These are phyloP conservation scores for Cyclotella choctawhatcheeana DNA, from an alignment of 108 stramenopile species.

Conservation along the genomic window DNA sequence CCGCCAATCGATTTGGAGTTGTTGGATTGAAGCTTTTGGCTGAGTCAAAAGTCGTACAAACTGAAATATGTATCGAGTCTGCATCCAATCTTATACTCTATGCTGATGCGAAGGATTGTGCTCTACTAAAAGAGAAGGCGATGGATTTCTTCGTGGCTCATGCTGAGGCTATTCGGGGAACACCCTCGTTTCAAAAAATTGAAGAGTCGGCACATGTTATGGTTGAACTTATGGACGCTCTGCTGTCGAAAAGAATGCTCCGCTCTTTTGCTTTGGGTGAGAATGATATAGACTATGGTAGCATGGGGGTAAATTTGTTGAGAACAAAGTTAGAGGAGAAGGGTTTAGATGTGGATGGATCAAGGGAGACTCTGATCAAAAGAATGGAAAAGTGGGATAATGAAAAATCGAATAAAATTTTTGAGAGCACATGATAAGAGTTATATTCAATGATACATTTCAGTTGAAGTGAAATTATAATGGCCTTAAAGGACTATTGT, in stretches of 20 bases:
- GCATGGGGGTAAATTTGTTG: constrained; percentile 41
- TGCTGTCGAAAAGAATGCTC: constrained; percentile 14
- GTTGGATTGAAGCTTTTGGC: constrained; percentile 45
- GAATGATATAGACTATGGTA: constrained; percentile 30
- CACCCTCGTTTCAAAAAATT: constrained; percentile 18
- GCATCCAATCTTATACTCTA: constrained; percentile 32
- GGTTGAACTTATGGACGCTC: constrained; percentile 40
- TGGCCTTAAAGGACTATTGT: no score
- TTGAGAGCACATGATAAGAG: no score
- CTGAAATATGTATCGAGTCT: constrained; percentile 11
- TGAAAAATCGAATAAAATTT: not conserved
- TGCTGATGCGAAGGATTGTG: constrained; percentile 42
- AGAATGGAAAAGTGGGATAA: not conserved
- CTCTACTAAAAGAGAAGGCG: constrained; percentile 35
- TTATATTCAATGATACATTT: not conserved
- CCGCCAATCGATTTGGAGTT: constrained; percentile 35
- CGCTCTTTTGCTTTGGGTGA: constrained; percentile 16
- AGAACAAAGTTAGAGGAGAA: constrained; percentile 28
- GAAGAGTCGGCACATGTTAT: constrained; percentile 27
- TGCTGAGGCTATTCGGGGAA: constrained; percentile 18
- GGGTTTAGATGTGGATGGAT: constrained; percentile 47
- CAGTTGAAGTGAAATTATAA: not conserved
- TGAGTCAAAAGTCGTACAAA: constrained; percentile 24
- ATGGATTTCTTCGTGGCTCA: constrained; percentile 29
- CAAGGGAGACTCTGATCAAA: constrained; percentile 38